Percentiles rank a stretch among this genome's conserved stretches.
Conservation (phyloP, 345 rosid genomes). For the Kandelia obovata region DNA sequence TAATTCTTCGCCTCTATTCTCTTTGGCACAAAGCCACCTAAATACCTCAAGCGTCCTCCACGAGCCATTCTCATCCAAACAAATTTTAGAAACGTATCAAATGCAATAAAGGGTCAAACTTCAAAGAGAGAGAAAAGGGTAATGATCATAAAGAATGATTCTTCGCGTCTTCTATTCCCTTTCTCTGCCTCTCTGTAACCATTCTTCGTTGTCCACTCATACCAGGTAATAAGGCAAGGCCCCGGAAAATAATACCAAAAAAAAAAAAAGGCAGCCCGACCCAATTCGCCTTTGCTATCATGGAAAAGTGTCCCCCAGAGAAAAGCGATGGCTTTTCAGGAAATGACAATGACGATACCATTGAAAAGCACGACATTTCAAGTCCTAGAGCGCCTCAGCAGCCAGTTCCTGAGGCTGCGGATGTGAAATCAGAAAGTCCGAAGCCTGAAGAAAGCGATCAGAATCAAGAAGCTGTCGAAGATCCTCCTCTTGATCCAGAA, state of each 20-base stretch:
- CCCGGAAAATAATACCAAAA: not conserved
- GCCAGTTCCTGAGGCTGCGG: not conserved
- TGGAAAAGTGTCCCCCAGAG: conserved; percentile 26
- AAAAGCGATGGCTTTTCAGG: conserved; percentile 27
- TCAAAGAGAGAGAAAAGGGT: not conserved
- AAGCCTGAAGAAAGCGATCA: too few species aligned
- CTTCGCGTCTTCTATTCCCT: conserved; percentile 10
- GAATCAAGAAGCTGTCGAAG: not conserved
- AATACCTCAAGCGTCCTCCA: not conserved
- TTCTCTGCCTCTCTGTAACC: not conserved
- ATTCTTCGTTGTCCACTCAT: not conserved
- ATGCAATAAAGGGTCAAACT: conserved; percentile 1
- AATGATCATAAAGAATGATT: conserved; percentile 15
- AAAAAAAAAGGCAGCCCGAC: not conserved
- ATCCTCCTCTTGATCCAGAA: conserved; percentile 7
- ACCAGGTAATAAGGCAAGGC: not conserved
- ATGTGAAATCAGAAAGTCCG: not conserved
- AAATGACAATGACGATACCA: conserved; percentile 9
- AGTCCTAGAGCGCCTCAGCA: not conserved
- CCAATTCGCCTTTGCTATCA: not conserved
- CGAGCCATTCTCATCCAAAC: conserved; percentile 15
- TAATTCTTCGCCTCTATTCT: not conserved
- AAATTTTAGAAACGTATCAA: conserved; percentile 15
- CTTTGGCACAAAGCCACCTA: not conserved
- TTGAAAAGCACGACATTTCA: conserved; percentile 9